Percentiles rank a stretch among this genome's conserved stretches.
Conservation (phyloP, 352 stramenopile genomes). For the Pythium brassicae region DNA sequence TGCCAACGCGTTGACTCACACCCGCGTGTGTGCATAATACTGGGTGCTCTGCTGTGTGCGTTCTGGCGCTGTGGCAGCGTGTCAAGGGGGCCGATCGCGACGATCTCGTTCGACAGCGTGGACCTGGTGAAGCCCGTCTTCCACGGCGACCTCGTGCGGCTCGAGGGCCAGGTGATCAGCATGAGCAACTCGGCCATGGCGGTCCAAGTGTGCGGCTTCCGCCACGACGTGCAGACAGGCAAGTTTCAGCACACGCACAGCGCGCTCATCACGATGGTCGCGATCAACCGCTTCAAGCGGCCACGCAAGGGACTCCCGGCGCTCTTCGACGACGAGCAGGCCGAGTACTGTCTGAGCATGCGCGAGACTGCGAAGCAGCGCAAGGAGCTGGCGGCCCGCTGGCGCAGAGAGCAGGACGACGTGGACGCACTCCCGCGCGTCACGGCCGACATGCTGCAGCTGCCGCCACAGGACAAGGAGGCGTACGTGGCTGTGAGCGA, state of each 20-base stretch:
- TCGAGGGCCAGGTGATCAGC: constrained; percentile 46
- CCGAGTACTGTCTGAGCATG: constrained; percentile 39
- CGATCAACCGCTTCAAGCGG: constrained; percentile 45
- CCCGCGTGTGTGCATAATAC: no score
- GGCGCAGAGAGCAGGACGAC: constrained; percentile 36
- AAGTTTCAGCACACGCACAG: constrained; percentile 50
- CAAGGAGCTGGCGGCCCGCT: constrained; percentile 31
- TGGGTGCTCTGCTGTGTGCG: no score
- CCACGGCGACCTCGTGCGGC: constrained; percentile 46
- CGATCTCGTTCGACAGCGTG: constrained; percentile 56
- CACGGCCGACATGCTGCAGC: constrained; percentile 20
- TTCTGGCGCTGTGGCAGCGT: constrained; percentile 8
- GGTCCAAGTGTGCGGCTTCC: constrained; percentile 46
- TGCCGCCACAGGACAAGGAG: constrained; percentile 29
- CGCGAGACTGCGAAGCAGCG: constrained; percentile 32
- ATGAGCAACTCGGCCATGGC: constrained; percentile 50
- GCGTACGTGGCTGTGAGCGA: constrained; percentile 43
- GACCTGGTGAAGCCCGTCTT: constrained; percentile 51
- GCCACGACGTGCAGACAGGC: constrained; percentile 32
- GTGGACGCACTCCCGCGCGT: constrained; percentile 43
- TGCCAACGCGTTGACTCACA: no score
- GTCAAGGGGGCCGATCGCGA: constrained; percentile 31
- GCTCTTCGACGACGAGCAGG: constrained; percentile 34
- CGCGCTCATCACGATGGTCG: constrained; percentile 61
- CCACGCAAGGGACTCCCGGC: constrained; percentile 34